Conservation (phyloP, 2,329 filamentous ascomycete genomes). For the Hypoxylon sp. region DNA sequence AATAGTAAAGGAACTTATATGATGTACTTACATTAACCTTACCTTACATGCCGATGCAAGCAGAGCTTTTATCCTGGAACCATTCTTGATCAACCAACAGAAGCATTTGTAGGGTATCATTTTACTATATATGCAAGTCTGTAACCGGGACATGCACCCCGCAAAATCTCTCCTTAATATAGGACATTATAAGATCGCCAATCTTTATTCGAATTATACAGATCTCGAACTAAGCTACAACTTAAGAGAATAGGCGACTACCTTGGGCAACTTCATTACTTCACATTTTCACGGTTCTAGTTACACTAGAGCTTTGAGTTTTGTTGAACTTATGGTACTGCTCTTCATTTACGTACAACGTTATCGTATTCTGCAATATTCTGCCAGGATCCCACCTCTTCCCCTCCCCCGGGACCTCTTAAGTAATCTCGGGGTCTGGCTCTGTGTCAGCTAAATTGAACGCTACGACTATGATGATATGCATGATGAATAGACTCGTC, state of each 20-base stretch:
- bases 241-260: neutral
- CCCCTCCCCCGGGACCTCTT: neutral
- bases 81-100: neutral
- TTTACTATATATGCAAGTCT: neutral
- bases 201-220: neutral
- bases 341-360: neutral
- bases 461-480: neutral
- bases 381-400: neutral
- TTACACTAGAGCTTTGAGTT: too few species aligned
- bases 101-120: neutral
- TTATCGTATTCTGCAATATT: neutral
- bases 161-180: neutral
- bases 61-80: neutral
- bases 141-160: neutral
- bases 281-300: too few species aligned
- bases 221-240: neutral
- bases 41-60: neutral
- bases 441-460: slow-evolving; percentile 12
- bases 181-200: neutral
- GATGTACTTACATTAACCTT: neutral
- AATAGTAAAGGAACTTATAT: neutral
- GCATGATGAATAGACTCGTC: neutral
- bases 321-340: too few species aligned
- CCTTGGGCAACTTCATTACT: too few species aligned
- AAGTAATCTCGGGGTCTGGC: neutral